phyloP scores from a whole-genome alignment of 805 yeast genomes.

The Cyberlindnera subsufficiens region DNA sequence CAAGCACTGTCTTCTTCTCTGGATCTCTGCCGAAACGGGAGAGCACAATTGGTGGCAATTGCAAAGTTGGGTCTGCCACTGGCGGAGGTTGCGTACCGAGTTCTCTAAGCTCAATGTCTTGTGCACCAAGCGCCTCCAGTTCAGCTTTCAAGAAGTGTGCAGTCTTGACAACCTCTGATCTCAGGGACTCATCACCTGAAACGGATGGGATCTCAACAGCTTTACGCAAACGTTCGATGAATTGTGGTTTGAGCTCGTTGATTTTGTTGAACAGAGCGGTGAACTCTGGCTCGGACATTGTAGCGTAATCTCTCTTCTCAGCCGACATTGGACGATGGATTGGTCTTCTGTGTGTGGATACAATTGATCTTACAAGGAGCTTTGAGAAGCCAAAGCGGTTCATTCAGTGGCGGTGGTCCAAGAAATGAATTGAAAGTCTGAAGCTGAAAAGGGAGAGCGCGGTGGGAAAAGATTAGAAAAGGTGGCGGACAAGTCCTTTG shows the following conservation, averaged over 20 bases:
- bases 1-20: slow-evolving; percentile 76
- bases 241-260: slow-evolving; percentile 68
- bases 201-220: slow-evolving; percentile 97
- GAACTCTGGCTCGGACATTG: slow-evolving; percentile 16
- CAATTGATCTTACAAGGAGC: background rate
- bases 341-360: slow-evolving; percentile 1
- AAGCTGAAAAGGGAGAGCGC: background rate
- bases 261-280: slow-evolving; percentile 30
- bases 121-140: slow-evolving; percentile 67
- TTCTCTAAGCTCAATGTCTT: slow-evolving; percentile 74
- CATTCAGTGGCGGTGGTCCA: background rate
- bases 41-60: slow-evolving; percentile 92
- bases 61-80: slow-evolving; percentile 56
- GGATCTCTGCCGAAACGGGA: slow-evolving; percentile 84
- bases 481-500: too few species aligned
- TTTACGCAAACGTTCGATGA: slow-evolving; percentile 62
- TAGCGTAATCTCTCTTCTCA: slow-evolving; percentile 3
- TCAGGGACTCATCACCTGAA: slow-evolving; percentile 80
- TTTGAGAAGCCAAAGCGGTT: background rate
- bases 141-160: slow-evolving; percentile 74
- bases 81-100: slow-evolving; percentile 93
- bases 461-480: background rate
- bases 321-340: background rate
- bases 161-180: slow-evolving; percentile 88
- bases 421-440: too few species aligned